Base-by-base conservation (phyloP, 2,329 filamentous ascomycete species). In the Penicillium sp. region DNA sequence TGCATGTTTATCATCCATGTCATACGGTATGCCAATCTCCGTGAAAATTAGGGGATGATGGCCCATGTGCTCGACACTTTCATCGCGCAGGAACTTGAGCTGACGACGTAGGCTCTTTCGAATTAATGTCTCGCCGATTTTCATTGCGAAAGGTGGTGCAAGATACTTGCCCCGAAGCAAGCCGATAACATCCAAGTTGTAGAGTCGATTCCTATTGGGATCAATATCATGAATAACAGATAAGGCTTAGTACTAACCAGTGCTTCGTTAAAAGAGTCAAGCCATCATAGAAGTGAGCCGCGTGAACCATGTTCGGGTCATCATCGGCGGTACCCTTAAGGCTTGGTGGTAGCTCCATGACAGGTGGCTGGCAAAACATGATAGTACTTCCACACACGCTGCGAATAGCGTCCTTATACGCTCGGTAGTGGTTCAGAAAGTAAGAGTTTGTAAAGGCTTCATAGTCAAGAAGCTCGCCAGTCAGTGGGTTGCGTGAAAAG, bases 191-290 rank as follows among this genome's bases (percentile, higher is more conserved):
- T 98, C 93, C 8, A 98, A 86, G 59, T 98, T 98, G 85, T 93
- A 98, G 13, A 85, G 83, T 34, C 90, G 85, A 65, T 97, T 98
- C 77, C 77, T 79, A 28, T 10, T 35, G 41, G 10, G 29, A 42
- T 64, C 24, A 61, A 55, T 37, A 38, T 28, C 6, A 19, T 13
- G 10, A 8, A 13, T 19, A 2, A 9, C 0, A 13, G n/a, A 22
- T 13, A 1, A 19, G n/a, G 2, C 6, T 4, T 8, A 0, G 2
- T 28, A 28, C 38, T 28, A 28, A 71, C 93, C 93, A 98, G 68
- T 95, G 95, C 72, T 98, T 98, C 9, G 88, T 97, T 79, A 98
- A 87, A 4, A 98, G 76, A 0, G 93, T 98, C 48, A 98, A 85
- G 13, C 93, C 93, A 61, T 98, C 93, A 68, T 98, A 98, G 66